Evolutionary conservation across 768 basidiomycete genomes (phyloP), one percentile per base, ranked within the genome.

Genomic region (Myochromella boudieri): DNA sequence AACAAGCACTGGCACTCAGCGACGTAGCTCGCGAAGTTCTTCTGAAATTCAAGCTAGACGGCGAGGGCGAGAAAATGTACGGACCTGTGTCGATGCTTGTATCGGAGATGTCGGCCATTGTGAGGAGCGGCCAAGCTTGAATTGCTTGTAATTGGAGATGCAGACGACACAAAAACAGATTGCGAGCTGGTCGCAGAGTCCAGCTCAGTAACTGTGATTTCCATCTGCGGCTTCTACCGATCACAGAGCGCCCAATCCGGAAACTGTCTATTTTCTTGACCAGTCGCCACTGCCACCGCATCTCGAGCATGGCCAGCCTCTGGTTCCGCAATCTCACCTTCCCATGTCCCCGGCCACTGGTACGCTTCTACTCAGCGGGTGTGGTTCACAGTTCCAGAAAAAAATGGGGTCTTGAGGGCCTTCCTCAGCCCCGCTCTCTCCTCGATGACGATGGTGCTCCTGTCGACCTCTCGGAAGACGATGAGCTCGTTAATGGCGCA

Each of bases 21-120:
- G 25, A 34, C 32, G n/a, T 34, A 27, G 21, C n/a, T 39, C 17
- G 27, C 25, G 21, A 29, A 33, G 12, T 41, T 31, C 15, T 39
- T 21, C 44, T 33, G 17, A 17, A 24, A 24, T 36, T 36, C 14
- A 20, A 14, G 21, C 15, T 27, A 17, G 25, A 28, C 43, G 37
- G 26, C 15, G 31, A 26, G 27, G 37, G n/a, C n/a, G n/a, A n/a
- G n/a, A n/a, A n/a, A n/a, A 40, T 38, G 7, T 24, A 48, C 56
- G 53, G 46, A 91, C 91, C 91, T 74, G 87, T 75, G 48, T 70
- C 68, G 60, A 95, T 93, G 53, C 74, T 74, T 37, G 81, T 71
- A 68, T 89, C 84, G 49, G 81, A 79, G 51, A 89, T 68, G 77
- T 93, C 88, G 53, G 91, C 91, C 91, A 89, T 89, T 54, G 46